Percentiles rank a stretch among this genome's conserved stretches.
Conservation (phyloP, 495 filamentous ascomycete genomes). For the Trichoderma reesei region DNA sequence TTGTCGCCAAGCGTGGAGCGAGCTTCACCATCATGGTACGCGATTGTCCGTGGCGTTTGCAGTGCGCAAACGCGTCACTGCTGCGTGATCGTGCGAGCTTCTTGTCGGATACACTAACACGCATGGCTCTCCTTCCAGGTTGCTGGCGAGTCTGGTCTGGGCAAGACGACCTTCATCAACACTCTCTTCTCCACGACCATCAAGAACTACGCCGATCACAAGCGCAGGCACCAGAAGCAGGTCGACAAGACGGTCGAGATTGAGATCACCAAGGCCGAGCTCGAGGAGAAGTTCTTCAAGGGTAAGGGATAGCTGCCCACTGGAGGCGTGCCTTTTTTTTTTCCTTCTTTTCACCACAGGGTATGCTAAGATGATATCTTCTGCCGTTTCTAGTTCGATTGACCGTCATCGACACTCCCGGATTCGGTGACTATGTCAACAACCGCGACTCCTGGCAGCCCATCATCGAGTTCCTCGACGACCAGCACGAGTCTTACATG, state of each 20-base stretch:
- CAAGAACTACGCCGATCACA: slow-evolving; percentile 99
- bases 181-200: slow-evolving; percentile 99
- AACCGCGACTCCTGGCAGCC: slow-evolving; percentile 99
- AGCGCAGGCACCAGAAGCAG: slow-evolving; percentile 96
- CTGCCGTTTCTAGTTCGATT: slow-evolving; percentile 61
- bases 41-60: background rate
- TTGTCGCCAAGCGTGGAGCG: slow-evolving; percentile 97
- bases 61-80: background rate
- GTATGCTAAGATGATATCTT: background rate
- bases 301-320: slow-evolving; percentile 41
- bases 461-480: slow-evolving; percentile 98
- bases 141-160: slow-evolving; percentile 95
- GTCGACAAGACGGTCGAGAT: slow-evolving; percentile 99
- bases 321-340: background rate
- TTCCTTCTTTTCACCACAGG: slow-evolving; percentile 1
- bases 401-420: slow-evolving; percentile 97
- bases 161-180: slow-evolving; percentile 99
- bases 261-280: slow-evolving; percentile 97
- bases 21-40: slow-evolving; percentile 98
- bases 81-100: background rate
- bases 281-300: slow-evolving; percentile 99
- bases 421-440: slow-evolving; percentile 99
- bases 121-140: slow-evolving; percentile 43
- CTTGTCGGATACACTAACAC: slow-evolving; percentile 22
- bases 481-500: slow-evolving; percentile 99